Conservation (phyloP, 1,284 basidiomycete species). For the Rhodotorula mucilaginosa region DNA sequence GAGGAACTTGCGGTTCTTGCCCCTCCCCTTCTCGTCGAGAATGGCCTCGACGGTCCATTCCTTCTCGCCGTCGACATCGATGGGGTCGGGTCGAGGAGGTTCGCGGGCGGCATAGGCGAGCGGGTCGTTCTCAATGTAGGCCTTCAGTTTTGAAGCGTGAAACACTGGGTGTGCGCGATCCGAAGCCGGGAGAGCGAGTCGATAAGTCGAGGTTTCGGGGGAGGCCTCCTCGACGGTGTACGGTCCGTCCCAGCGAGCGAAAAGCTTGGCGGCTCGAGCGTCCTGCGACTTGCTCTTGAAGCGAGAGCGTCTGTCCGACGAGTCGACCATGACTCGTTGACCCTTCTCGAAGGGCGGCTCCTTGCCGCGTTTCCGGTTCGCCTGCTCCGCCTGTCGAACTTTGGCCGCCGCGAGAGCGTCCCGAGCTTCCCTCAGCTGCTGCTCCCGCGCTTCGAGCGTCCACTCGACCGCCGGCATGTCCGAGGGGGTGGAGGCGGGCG, state of each 20-base stretch:
- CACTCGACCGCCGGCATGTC: not conserved
- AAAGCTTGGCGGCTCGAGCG: conserved; percentile 9
- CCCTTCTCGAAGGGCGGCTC: not conserved
- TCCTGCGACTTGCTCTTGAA: not conserved
- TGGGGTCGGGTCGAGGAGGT: not conserved
- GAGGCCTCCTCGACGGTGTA: conserved; percentile 30
- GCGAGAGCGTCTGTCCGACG: not conserved
- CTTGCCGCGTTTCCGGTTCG: not conserved
- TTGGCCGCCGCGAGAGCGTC: not conserved
- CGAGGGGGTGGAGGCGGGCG: not conserved
- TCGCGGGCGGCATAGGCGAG: not conserved
- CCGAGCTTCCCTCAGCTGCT: not conserved
- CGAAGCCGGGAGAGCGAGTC: conserved; percentile 19
- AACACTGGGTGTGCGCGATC: conserved; percentile 72
- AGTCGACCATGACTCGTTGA: not conserved
- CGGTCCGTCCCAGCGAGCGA: conserved; percentile 9
- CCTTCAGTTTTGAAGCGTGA: conserved; percentile 21
- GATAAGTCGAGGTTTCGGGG: conserved; percentile 34
- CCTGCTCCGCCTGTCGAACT: not conserved
- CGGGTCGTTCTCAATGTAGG: not conserved
- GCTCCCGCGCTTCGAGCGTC: not conserved
- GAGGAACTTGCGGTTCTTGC: not conserved
- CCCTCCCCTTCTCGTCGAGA: not conserved
- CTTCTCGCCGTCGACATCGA: conserved; percentile 10
- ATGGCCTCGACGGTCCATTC: conserved; percentile 7